Percentiles rank a stretch among this genome's conserved stretches.
Conservation (phyloP, 257 asterid species). For the Echites panduratus region DNA sequence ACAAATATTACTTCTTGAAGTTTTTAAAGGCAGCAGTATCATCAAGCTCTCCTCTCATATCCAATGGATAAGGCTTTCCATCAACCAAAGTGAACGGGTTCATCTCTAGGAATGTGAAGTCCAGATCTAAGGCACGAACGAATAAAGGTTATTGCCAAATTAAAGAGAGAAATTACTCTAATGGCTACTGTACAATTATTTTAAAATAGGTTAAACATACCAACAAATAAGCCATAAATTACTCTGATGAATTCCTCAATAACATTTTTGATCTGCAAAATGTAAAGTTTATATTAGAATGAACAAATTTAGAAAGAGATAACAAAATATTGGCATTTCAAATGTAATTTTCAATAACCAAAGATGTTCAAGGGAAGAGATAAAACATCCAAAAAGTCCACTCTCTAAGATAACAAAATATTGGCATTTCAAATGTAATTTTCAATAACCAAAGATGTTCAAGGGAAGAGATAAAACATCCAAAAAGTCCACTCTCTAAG, state of each 20-base stretch:
- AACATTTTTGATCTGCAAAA: conserved; percentile 60
- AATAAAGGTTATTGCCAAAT: conserved; percentile 15
- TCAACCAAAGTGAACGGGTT: conserved; percentile 88
- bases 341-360: neutral
- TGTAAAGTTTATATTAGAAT: conserved; percentile 6
- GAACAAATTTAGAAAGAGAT: neutral
- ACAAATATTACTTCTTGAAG: conserved; percentile 71
- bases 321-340: neutral
- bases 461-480: neutral
- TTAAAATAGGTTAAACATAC: conserved; percentile 27
- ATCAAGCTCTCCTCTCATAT: conserved; percentile 98
- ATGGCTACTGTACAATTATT: neutral
- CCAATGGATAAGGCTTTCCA: conserved; percentile 91
- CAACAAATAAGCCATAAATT: conserved; percentile 52
- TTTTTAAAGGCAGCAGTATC: conserved; percentile 96
- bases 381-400: neutral
- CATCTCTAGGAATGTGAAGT: conserved; percentile 95
- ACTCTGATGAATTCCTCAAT: conserved; percentile 76
- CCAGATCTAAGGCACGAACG: conserved; percentile 53
- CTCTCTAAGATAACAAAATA: neutral
- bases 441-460: neutral
- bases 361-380: neutral
- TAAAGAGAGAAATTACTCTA: conserved; percentile 6
- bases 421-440: neutral
- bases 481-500: neutral